Evolutionary conservation across 768 basidiomycete genomes (phyloP), one percentile per base, ranked within the genome.

Genomic region (Agrocybe praecox): DNA sequence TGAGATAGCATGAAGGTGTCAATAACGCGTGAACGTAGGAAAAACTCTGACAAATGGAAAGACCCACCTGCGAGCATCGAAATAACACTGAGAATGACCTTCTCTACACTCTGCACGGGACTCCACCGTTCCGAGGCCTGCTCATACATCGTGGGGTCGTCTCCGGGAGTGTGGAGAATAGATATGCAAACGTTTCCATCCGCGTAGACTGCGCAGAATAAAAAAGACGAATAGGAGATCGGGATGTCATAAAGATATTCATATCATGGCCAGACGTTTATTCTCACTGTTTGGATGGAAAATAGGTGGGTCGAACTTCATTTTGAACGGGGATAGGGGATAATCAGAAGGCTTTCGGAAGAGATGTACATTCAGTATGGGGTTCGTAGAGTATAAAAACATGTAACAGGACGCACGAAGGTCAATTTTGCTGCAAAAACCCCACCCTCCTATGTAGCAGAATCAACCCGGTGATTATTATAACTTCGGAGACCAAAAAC

Each of bases 121-220:
- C 91, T 94, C 97, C 97, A 99, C 36, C 97, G 84, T 67, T 99
- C 97, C 18, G 91, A 94, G 0, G 95, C 94, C 63, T 90, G 86
- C 70, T 99, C 96, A 71, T 98, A 98, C 81, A 92, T 90, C 56
- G 88, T 90, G 17, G 92, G 92, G 62, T 94, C 91, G 67, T 94
- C 92, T 9, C 92, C 92, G 0, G 96, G 97, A 0, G 94, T 89
- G 69, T 99, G 97, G 21, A 99, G 76, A 67, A 99, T 99, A 0
- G 96, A 98, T 65, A 99, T 98, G 78, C 97, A 99, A 49, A 99
- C 96, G 49, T 85, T 96, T 19, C 97, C 97, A 66, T 96, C 94
- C 2, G 95, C 80, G 73, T 99, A 99, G 64, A 98, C 96, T 98
- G 69, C 22, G 17, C 40, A 29, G 11, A 14, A 51, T 33, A 53